Evolutionary conservation across 345 rosid genomes (phyloP).

Genomic region (Linum usitatissimum): DNA sequence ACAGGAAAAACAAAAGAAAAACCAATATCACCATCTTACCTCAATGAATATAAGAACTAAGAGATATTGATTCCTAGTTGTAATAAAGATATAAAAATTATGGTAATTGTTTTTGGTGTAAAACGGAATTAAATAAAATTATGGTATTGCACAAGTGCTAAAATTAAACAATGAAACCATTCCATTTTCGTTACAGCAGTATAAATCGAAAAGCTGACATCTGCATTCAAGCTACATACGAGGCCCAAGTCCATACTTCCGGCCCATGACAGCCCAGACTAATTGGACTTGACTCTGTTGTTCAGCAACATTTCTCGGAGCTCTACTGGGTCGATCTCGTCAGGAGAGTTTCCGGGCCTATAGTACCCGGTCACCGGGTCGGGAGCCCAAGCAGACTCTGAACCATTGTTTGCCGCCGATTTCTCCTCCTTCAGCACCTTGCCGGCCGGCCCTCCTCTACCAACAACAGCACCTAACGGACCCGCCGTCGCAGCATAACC

Average conservation of each 20-base stretch:
- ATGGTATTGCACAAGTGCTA: too few species aligned
- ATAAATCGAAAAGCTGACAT: too few species aligned
- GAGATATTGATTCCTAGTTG: too few species aligned
- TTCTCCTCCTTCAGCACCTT: constrained; percentile 33
- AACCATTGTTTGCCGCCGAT: constrained; percentile 19
- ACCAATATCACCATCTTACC: too few species aligned
- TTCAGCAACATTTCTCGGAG: constrained; percentile 52
- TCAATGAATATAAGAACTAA: too few species aligned
- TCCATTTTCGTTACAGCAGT: too few species aligned
- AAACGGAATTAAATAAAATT: too few species aligned
- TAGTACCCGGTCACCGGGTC: constrained; percentile 69
- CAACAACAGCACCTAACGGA: constrained; percentile 17
- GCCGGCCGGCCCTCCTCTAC: constrained; percentile 23
- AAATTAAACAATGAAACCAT: too few species aligned
- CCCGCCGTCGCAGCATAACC: constrained; percentile 39
- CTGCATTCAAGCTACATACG: too few species aligned
- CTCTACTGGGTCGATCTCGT: constrained; percentile 53
- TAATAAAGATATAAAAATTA: too few species aligned
- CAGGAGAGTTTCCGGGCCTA: constrained; percentile 44
- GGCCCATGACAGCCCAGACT: background rate
- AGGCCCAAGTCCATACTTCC: background rate
- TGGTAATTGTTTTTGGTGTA: too few species aligned
- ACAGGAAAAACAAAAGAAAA: too few species aligned
- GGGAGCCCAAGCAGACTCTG: constrained; percentile 50
- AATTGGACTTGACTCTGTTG: constrained; percentile 26